Evolutionary conservation across 2,329 filamentous ascomycete genomes (phyloP).

Genomic region (Cladorrhinum sp.): DNA sequence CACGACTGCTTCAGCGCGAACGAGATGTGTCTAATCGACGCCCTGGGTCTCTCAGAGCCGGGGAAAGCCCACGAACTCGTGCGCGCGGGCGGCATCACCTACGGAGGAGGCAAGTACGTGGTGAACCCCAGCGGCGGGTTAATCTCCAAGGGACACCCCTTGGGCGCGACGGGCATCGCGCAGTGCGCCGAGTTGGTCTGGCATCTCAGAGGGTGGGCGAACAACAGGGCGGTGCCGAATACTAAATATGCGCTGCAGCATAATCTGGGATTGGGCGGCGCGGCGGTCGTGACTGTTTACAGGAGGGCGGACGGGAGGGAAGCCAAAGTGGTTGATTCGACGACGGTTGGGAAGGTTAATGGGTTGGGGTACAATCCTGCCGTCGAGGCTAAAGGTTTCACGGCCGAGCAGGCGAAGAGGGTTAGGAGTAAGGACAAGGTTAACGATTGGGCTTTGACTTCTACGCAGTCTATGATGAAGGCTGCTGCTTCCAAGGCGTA

Average conservation of each 20-base stretch:
- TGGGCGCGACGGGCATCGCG: constrained; percentile 90
- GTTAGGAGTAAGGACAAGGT: constrained; percentile 65
- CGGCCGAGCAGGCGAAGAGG: constrained; percentile 66
- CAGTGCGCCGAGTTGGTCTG: constrained; percentile 94
- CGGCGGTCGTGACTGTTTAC: constrained; percentile 87
- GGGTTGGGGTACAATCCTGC: constrained; percentile 89
- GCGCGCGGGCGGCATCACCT: constrained; percentile 82
- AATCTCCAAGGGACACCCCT: constrained; percentile 93
- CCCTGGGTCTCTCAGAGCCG: constrained; percentile 70
- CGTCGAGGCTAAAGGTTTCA: constrained; percentile 84
- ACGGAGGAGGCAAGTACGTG: constrained; percentile 77
- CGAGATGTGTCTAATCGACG: constrained; percentile 87
- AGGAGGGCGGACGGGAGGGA: constrained; percentile 72
- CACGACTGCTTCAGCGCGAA: constrained; percentile 98
- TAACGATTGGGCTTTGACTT: constrained; percentile 75
- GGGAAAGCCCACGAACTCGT: constrained; percentile 94
- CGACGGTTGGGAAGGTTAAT: constrained; percentile 62
- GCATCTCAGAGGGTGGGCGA: constrained; percentile 94
- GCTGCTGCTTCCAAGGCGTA: constrained; percentile 63
- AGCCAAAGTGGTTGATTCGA: constrained; percentile 58
- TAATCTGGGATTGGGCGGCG: constrained; percentile 88
- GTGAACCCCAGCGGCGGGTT: constrained; percentile 93
- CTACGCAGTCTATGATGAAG: constrained; percentile 52
- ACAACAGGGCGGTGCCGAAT: constrained; percentile 70
- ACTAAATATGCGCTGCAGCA: constrained; percentile 81